Evolutionary conservation across 192 early-diverging fungal species (phyloP).

Genomic region (Entomortierella beljakovae): DNA sequence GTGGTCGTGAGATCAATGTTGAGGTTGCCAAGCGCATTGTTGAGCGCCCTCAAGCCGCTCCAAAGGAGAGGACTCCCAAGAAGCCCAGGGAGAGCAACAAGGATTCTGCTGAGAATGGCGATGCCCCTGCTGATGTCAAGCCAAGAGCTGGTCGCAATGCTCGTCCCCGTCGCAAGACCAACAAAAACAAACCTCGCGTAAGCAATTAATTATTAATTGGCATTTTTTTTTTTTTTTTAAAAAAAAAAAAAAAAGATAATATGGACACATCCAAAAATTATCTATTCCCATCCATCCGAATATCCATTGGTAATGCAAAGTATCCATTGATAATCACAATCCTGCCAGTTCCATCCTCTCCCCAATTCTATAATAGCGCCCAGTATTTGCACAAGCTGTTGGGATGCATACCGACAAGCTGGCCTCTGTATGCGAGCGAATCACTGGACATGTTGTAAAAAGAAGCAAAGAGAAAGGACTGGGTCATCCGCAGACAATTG

Average conservation of each 20-base stretch:
- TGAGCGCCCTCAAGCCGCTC: slow-evolving; percentile 45
- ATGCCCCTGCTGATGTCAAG: slow-evolving; percentile 36
- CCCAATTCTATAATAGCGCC: not conserved
- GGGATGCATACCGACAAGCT: slow-evolving; percentile 36
- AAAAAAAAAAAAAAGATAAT: not conserved
- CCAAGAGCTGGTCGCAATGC: slow-evolving; percentile 57
- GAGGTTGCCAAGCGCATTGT: slow-evolving; percentile 83
- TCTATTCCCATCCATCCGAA: slow-evolving; percentile 38
- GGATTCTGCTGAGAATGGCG: slow-evolving; percentile 31
- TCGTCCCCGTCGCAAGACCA: slow-evolving; percentile 53
- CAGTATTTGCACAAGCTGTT: not conserved
- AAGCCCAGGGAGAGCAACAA: slow-evolving; percentile 34
- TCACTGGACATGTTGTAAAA: slow-evolving; percentile 41
- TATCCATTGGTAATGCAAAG: slow-evolving; percentile 7
- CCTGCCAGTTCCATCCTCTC: not conserved
- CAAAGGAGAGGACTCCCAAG: slow-evolving; percentile 39
- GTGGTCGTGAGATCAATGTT: slow-evolving; percentile 91
- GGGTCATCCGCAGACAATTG: slow-evolving; percentile 8
- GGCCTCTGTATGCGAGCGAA: slow-evolving; percentile 34
- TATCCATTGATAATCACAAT: slow-evolving; percentile 9
- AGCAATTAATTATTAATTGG: too few species aligned
- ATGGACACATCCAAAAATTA: too few species aligned
- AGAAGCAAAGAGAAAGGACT: slow-evolving; percentile 28
- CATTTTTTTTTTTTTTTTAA: not conserved
- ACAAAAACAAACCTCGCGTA: slow-evolving; percentile 43